phyloP scores from a whole-genome alignment of 208 protist genomes.

The Leishmania amazonensis region DNA sequence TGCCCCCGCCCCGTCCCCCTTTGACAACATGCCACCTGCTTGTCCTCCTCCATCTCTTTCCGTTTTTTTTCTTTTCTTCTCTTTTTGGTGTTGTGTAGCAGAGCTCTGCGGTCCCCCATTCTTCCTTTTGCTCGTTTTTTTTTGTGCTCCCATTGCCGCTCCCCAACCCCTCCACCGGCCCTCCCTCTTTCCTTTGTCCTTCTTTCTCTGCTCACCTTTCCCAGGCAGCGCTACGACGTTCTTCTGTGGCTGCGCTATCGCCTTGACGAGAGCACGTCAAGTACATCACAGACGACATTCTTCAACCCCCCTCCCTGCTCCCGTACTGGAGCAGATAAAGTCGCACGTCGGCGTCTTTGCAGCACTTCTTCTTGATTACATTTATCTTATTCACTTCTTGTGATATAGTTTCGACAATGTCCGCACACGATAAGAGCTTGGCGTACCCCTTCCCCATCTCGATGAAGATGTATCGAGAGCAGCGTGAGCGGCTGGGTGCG shows the following conservation, averaged over 20 bases:
- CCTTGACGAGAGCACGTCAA: neutral
- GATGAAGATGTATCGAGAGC: constrained; percentile 85
- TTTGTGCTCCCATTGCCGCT: too few species aligned
- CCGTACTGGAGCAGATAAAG: neutral
- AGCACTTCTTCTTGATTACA: neutral
- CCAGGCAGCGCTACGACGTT: neutral
- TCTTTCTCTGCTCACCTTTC: neutral
- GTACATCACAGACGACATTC: neutral
- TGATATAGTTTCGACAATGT: constrained; percentile 11
- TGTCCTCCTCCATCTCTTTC: neutral
- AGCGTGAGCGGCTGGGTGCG: constrained; percentile 72
- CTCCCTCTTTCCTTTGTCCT: neutral
- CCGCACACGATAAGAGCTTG: constrained; percentile 17
- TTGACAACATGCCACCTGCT: neutral
- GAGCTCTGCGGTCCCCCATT: neutral
- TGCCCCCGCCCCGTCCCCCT: neutral
- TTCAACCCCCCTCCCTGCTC: neutral
- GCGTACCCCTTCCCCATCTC: constrained; percentile 77
- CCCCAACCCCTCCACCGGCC: too few species aligned
- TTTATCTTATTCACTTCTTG: neutral
- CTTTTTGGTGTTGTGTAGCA: neutral
- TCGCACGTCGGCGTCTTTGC: neutral
- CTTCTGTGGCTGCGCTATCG: neutral
- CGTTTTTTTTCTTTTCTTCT: neutral
- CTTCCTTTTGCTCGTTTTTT: neutral